Evolutionary conservation across 306 rosid species (phyloP).

Genomic region (Dalbergia oliveri): DNA sequence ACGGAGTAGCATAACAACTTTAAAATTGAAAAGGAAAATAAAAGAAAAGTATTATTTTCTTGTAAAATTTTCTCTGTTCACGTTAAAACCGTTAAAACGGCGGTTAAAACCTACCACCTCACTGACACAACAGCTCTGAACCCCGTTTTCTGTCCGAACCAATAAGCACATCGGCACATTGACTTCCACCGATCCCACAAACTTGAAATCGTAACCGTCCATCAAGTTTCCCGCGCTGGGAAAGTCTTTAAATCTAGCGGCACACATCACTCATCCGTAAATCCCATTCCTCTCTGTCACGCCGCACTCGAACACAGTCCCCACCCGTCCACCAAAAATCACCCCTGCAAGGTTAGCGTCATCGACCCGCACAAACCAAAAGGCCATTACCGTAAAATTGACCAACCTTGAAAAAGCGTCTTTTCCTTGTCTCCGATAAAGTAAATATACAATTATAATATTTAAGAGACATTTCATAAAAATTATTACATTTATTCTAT

Average conservation of each 20-base stretch:
- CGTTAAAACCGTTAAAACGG: conserved; percentile 45
- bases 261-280: neutral
- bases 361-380: neutral
- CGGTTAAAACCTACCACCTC: conserved; percentile 42
- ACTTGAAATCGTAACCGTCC: conserved; percentile 22
- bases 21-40: too few relatives aligned
- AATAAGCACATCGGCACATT: conserved; percentile 57
- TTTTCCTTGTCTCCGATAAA: neutral
- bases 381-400: conserved; percentile 63
- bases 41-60: neutral
- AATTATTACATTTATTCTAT: too few relatives aligned
- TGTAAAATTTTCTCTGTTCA: neutral
- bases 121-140: conserved; percentile 34
- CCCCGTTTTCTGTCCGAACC: conserved; percentile 13
- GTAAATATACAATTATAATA: too few relatives aligned
- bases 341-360: conserved; percentile 51
- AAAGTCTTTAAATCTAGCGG: conserved; percentile 50
- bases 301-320: neutral
- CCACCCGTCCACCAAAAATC: neutral
- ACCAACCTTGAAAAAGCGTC: conserved; percentile 29
- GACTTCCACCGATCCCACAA: conserved; percentile 32
- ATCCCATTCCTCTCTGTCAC: neutral
- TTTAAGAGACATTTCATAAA: too few relatives aligned
- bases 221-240: neutral
- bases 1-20: too few relatives aligned